phyloP scores from a whole-genome alignment of 345 rosid genomes.

The Acer negundo region DNA sequence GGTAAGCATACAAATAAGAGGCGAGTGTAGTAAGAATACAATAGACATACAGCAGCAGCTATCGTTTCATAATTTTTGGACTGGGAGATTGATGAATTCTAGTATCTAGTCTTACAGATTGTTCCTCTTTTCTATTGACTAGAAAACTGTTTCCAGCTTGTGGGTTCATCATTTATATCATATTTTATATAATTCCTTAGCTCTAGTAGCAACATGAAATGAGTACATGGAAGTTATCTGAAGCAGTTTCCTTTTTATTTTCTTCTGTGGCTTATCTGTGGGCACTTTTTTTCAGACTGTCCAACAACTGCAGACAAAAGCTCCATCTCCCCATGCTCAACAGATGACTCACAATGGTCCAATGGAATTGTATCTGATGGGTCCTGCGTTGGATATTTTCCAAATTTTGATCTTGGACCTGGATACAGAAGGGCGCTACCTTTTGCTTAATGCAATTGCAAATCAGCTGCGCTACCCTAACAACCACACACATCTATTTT shows the following conservation, averaged over 20 bases:
- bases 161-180: not conserved
- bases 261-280: not conserved
- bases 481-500: slow-evolving; percentile 41
- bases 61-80: not conserved
- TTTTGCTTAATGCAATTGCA: slow-evolving; percentile 42
- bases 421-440: slow-evolving; percentile 45
- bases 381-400: slow-evolving; percentile 39
- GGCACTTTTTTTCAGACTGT: slow-evolving; percentile 30
- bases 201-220: not conserved
- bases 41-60: too few species aligned
- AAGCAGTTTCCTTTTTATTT: not conserved
- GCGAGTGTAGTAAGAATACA: too few species aligned
- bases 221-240: not conserved
- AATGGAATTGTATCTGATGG: slow-evolving; percentile 24
- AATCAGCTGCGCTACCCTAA: slow-evolving; percentile 49
- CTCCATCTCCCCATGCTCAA: slow-evolving; percentile 9
- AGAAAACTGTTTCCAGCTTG: not conserved
- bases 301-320: slow-evolving; percentile 35
- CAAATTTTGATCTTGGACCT: slow-evolving; percentile 31
- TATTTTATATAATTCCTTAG: not conserved
- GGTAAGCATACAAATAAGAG: too few species aligned
- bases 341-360: slow-evolving; percentile 17
- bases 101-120: not conserved
- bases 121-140: not conserved
- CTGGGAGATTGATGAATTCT: not conserved